Conservation (phyloP, 2,329 filamentous ascomycete genomes). For the Venturia pyrina region DNA sequence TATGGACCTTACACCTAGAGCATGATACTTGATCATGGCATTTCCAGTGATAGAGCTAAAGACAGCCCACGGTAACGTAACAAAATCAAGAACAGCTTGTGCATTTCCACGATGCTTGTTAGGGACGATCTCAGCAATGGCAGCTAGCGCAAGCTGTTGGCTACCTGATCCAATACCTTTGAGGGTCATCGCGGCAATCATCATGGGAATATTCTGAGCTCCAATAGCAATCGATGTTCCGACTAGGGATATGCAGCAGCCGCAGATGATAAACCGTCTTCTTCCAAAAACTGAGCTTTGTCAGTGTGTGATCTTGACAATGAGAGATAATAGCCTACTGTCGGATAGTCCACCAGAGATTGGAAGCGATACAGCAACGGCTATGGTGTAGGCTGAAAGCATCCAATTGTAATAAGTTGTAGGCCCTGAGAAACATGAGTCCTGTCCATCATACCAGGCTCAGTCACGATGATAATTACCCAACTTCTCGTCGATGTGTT, state of each 20-base stretch:
- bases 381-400: slow-evolving; percentile 7
- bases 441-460: neutral
- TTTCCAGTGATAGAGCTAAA: slow-evolving; percentile 11
- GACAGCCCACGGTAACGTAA: slow-evolving; percentile 11
- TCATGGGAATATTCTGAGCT: slow-evolving; percentile 7
- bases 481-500: slow-evolving; percentile 11
- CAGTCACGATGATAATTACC: neutral
- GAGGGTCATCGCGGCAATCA: slow-evolving; percentile 11
- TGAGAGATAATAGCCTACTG: neutral
- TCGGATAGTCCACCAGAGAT: slow-evolving; percentile 12
- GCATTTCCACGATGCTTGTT: slow-evolving; percentile 12
- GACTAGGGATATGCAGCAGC: slow-evolving; percentile 8
- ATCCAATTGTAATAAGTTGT: slow-evolving; percentile 15
- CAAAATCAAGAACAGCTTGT: slow-evolving; percentile 12
- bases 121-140: slow-evolving; percentile 10
- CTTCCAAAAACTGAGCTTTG: slow-evolving; percentile 10
- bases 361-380: slow-evolving; percentile 9
- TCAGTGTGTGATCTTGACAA: neutral
- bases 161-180: slow-evolving; percentile 11
- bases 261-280: slow-evolving; percentile 10
- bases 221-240: slow-evolving; percentile 3
- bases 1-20: slow-evolving; percentile 11
- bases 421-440: slow-evolving; percentile 8
- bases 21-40: slow-evolving; percentile 13
- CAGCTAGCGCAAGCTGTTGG: slow-evolving; percentile 11